Percentiles rank a stretch among this genome's conserved stretches.
Evolutionary conservation across 2,329 filamentous ascomycete species (phyloP).

Genomic region (Sporothrix curviconia): DNA sequence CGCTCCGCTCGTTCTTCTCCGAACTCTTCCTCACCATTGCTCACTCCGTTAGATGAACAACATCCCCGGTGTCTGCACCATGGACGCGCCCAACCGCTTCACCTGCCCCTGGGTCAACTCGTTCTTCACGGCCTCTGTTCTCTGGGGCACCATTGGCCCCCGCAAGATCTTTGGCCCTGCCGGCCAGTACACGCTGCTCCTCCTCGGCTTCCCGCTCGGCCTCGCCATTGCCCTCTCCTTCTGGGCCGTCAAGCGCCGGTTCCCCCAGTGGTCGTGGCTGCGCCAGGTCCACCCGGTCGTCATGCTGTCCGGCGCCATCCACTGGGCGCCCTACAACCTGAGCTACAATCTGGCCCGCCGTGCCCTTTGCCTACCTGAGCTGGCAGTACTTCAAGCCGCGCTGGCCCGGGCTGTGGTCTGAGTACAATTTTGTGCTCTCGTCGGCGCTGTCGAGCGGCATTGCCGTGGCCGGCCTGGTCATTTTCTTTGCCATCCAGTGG

Average conservation of each 20-base stretch:
- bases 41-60: no score
- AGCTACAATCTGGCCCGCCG: conserved; percentile 38
- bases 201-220: conserved; percentile 78
- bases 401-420: conserved; percentile 23
- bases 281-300: conserved; percentile 36
- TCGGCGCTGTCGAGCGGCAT: conserved; percentile 45
- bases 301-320: conserved; percentile 30
- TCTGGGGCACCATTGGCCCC: conserved; percentile 85
- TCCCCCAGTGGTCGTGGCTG: conserved; percentile 28
- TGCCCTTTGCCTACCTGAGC: conserved; percentile 35
- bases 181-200: conserved; percentile 66
- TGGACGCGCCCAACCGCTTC: conserved; percentile 76
- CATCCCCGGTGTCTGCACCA: conserved; percentile 70
- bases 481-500: conserved; percentile 47
- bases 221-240: conserved; percentile 38
- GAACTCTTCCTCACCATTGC: no score
- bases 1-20: no score
- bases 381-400: conserved; percentile 36
- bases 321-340: conserved; percentile 36
- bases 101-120: conserved; percentile 81
- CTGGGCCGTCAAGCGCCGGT: conserved; percentile 29
- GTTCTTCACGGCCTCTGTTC: conserved; percentile 83
- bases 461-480: conserved; percentile 44
- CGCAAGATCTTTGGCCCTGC: conserved; percentile 71
- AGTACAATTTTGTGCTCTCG: conserved; percentile 42